A percentile compares a stretch with the other conserved stretches of the same genome.
Conservation (phyloP, 805 yeast genomes). For the Blastobotrys chiropterorum region DNA sequence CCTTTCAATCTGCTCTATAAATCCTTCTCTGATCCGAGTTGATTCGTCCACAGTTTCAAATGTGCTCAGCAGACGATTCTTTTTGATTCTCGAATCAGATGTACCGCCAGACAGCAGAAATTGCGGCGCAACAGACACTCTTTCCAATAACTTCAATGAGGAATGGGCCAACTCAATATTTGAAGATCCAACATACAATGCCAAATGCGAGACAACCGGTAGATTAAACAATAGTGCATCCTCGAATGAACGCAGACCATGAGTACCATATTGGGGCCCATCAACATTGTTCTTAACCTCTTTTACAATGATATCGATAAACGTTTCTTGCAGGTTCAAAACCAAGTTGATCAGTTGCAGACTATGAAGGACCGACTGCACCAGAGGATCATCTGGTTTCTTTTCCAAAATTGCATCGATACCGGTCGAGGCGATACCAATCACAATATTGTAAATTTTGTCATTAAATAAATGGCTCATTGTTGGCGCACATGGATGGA, state of each 20-base stretch:
- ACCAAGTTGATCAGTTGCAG: conserved; percentile 18
- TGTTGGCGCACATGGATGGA: conserved; percentile 64
- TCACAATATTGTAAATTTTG: conserved; percentile 48
- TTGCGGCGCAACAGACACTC: conserved; percentile 43
- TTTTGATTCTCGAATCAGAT: conserved; percentile 34
- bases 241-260: conserved; percentile 56
- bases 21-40: conserved; percentile 60
- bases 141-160: conserved; percentile 48
- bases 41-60: conserved; percentile 77
- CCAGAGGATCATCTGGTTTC: conserved; percentile 29
- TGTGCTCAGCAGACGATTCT: conserved; percentile 60
- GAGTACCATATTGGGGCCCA: conserved; percentile 40
- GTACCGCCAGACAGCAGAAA: conserved; percentile 33
- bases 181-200: conserved; percentile 63
- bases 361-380: conserved; percentile 29
- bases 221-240: conserved; percentile 68
- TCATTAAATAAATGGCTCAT: conserved; percentile 59
- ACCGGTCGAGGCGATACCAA: conserved; percentile 53
- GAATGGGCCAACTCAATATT: conserved; percentile 44
- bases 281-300: conserved; percentile 12
- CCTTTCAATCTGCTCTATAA: conserved; percentile 60
- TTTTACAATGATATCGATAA: conserved; percentile 45
- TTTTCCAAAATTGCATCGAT: conserved; percentile 47
- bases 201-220: conserved; percentile 66
- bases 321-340: conserved; percentile 47